Evolutionary conservation across 169 alveolate genomes (phyloP).

Genomic region (Perkinsus marinus): DNA sequence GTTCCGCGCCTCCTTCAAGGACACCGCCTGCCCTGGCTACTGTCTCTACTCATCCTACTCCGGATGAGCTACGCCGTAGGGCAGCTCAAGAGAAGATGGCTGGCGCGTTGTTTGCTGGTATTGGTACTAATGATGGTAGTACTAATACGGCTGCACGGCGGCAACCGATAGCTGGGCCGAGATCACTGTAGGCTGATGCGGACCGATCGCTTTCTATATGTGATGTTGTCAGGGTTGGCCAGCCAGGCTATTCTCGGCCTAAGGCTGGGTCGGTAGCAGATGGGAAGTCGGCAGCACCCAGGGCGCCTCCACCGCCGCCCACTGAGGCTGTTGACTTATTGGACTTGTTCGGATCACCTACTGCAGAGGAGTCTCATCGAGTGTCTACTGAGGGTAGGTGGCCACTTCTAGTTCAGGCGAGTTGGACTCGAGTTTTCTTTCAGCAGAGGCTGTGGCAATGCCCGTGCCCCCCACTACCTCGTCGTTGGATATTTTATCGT

Average conservation of each 20-base stretch:
- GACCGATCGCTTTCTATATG: neutral
- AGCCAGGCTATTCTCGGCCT: neutral
- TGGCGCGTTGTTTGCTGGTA: slow-evolving; percentile 13
- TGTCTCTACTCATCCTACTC: neutral
- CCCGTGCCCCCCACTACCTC: neutral
- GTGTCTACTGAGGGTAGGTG: no score
- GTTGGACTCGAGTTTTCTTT: no score
- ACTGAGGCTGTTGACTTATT: neutral
- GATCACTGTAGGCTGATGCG: neutral
- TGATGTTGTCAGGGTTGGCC: neutral
- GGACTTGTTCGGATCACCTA: neutral
- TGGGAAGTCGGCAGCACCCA: no score
- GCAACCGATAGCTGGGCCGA: neutral
- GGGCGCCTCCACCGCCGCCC: no score
- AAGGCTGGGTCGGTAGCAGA: no score
- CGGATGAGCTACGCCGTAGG: neutral
- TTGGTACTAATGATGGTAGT: neutral
- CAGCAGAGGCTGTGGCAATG: neutral
- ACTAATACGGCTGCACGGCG: no score
- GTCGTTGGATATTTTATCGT: neutral
- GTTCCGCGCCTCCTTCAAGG: neutral
- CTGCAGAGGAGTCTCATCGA: neutral
- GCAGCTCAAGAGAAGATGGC: slow-evolving; percentile 10
- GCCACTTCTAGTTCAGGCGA: no score
- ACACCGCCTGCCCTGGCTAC: neutral